Conservation (phyloP, 139 green algal genomes). For the Spirogloea muscicola region DNA sequence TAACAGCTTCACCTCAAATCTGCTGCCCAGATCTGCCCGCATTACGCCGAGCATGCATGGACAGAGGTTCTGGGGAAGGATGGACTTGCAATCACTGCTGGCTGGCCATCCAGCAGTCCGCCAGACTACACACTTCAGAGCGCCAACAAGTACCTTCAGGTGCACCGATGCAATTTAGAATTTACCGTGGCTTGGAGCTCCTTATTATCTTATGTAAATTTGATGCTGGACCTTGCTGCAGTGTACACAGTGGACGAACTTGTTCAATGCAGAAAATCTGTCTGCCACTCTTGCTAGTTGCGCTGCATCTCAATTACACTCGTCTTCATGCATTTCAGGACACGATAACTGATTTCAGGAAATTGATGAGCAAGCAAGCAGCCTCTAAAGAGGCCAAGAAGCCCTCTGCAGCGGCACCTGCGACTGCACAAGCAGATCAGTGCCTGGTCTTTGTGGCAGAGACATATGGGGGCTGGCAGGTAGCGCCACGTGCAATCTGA, state of each 20-base stretch:
- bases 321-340: constrained; percentile 48
- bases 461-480: constrained; percentile 70
- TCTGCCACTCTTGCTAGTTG: not conserved
- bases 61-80: constrained; percentile 63
- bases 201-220: not conserved
- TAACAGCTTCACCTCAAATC: not conserved
- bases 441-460: constrained; percentile 67
- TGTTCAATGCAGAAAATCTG: no score
- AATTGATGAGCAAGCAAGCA: constrained; percentile 71
- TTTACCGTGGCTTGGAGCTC: not conserved
- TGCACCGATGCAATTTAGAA: not conserved
- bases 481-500: not conserved
- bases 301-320: constrained; percentile 48
- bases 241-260: not conserved
- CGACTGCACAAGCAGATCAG: constrained; percentile 36
- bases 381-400: constrained; percentile 64
- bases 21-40: constrained; percentile 59
- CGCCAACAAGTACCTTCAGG: constrained; percentile 54
- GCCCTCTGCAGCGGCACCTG: not conserved
- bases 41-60: constrained; percentile 94
- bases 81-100: constrained; percentile 62
- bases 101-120: constrained; percentile 65
- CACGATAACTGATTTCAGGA: constrained; percentile 67
- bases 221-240: not conserved
- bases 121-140: constrained; percentile 74